phyloP scores from a whole-genome alignment of 495 filamentous ascomycete genomes.

The Penicillium simplicissimum region DNA sequence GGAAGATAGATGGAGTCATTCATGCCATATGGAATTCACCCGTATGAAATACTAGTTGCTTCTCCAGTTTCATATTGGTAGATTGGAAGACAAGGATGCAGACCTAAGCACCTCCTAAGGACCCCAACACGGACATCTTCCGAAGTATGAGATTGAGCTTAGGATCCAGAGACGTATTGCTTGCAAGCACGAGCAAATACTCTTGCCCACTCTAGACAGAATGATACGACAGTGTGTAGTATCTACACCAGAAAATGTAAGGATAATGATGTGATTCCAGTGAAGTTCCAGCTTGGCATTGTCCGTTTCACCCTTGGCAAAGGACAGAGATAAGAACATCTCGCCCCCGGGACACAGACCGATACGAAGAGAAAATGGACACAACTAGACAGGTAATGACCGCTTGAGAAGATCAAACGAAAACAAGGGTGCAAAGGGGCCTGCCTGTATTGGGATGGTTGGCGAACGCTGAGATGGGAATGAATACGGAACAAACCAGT shows the following conservation, averaged over 20 bases:
- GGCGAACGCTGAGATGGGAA: slow-evolving; percentile 27
- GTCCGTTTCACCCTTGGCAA: slow-evolving; percentile 23
- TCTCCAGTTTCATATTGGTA: background rate
- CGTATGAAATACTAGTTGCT: background rate
- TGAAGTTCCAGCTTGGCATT: slow-evolving; percentile 16
- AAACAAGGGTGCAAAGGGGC: slow-evolving; percentile 26
- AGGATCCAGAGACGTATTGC: too few species aligned
- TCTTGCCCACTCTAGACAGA: background rate
- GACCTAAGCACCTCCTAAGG: background rate
- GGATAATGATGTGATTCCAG: background rate
- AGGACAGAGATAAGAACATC: slow-evolving; percentile 23
- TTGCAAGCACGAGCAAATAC: background rate
- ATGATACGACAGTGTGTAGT: background rate
- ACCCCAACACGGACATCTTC: background rate
- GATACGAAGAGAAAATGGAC: slow-evolving; percentile 10
- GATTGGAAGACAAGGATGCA: background rate
- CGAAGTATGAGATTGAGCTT: too few species aligned
- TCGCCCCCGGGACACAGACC: slow-evolving; percentile 9
- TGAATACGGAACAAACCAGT: slow-evolving; percentile 28
- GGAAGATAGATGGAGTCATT: background rate
- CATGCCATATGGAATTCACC: background rate
- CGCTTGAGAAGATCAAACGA: slow-evolving; percentile 27
- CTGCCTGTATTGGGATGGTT: slow-evolving; percentile 23
- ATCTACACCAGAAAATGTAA: background rate
- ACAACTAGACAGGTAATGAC: slow-evolving; percentile 22